Evolutionary conservation across 257 asterid species (phyloP), one percentile per base, ranked within the genome.

Genomic region (Anisodus acutangulus): DNA sequence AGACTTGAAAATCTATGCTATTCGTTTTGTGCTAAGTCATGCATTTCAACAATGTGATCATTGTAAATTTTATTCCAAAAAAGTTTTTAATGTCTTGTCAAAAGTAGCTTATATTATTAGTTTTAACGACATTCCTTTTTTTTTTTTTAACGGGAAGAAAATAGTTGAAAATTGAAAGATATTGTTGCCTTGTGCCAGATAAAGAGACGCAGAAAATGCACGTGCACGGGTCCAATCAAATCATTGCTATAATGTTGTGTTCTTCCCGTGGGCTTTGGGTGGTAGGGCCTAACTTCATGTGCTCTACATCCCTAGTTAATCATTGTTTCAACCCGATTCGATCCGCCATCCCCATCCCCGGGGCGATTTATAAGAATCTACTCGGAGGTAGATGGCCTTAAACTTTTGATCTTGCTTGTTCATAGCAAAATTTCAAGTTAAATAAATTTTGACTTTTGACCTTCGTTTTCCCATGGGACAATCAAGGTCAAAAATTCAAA

Each of bases 251-350:
- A 74, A 49, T 74, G 45, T 22, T 45, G 59, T 45, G 59, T 6
- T 26, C 12, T 47, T 11, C 22, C 13, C 8, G 63, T 76, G 47
- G 81, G 63, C 81, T 76, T 51, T 76, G 26, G 47, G 47, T 26
- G 47, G 81, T 76, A 51, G 81, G 63, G 3, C 43, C 81, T 19
- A 4, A 51, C 35, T 26, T 26, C 81, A 76, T 51, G 63, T 51
- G 81, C 81, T 51, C 63, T 26, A 51, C 81, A 26, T 51, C 19
- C 81, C 63, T 76, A 51, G n/a, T 76, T 19, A 47, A 47, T 72
- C 79, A 31, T 31, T 31, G 35, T 31, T 31, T 31, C 35, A 31
- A 22, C 26, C 26, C 26, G 26, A 22, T 22, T 22, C 26, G 0
- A 22, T 22, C 26, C 26, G 35, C 35, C 35, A 31, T 22, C 26